Conservation (phyloP, 352 stramenopile species). For the Phytophthora crassamura region DNA sequence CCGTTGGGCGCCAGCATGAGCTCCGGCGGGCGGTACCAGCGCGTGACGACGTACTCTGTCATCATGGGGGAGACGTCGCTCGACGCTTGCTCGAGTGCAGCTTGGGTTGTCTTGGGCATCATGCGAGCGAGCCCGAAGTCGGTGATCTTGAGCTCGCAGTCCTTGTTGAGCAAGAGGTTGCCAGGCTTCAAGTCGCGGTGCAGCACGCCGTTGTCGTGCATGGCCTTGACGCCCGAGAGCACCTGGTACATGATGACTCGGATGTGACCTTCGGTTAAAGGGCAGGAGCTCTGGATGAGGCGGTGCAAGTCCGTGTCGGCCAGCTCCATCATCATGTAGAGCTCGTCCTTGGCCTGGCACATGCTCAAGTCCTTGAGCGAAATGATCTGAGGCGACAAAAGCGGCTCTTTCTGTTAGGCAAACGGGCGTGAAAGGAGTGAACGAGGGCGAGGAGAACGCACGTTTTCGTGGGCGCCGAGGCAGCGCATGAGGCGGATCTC, state of each 20-base stretch:
- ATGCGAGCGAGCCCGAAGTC: conserved; percentile 94
- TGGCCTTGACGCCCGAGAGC: conserved; percentile 88
- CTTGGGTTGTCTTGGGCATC: conserved; percentile 60
- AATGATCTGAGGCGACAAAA: conserved; percentile 72
- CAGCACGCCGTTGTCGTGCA: conserved; percentile 94
- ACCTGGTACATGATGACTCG: conserved; percentile 90
- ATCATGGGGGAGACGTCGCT: conserved; percentile 65
- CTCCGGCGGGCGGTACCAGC: conserved; percentile 93
- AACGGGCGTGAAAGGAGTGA: background rate
- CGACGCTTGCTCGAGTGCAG: conserved; percentile 16
- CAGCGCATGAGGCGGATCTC: conserved; percentile 92
- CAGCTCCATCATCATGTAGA: conserved; percentile 97
- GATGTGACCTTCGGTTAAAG: conserved; percentile 81
- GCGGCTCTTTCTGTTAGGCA: background rate
- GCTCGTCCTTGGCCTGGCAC: conserved; percentile 92
- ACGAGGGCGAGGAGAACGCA: conserved; percentile 33
- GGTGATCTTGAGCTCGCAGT: conserved; percentile 94
- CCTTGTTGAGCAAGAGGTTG: conserved; percentile 94
- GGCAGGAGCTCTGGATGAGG: conserved; percentile 90
- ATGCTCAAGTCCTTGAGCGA: conserved; percentile 90
- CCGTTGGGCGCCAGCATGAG: conserved; percentile 93
- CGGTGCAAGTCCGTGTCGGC: conserved; percentile 94
- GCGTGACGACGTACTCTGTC: conserved; percentile 92
- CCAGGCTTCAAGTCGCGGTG: conserved; percentile 95
- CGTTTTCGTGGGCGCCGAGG: conserved; percentile 91